Conservation (phyloP, 2,329 filamentous ascomycete species). For the Venturia aucupariae region DNA sequence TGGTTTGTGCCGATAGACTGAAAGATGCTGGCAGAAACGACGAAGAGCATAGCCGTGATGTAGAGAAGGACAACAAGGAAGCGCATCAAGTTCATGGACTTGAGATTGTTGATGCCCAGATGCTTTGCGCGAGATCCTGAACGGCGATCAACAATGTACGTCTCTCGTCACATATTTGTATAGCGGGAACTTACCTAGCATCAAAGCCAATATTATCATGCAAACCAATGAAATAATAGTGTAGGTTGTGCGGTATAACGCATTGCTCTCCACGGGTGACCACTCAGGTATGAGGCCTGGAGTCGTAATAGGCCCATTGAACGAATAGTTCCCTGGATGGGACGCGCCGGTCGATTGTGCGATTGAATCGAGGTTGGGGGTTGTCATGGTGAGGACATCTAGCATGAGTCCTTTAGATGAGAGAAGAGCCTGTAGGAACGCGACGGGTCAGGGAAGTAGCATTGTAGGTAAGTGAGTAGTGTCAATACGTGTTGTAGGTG, state of each 20-base stretch:
- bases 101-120: conserved; percentile 18
- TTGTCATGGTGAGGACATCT: not conserved
- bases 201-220: conserved; percentile 22
- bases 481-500: not conserved
- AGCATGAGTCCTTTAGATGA: not conserved
- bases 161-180: not conserved
- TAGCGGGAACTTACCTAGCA: conserved; percentile 19
- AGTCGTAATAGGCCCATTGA: not conserved
- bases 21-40: conserved; percentile 26
- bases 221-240: conserved; percentile 21
- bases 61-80: conserved; percentile 28
- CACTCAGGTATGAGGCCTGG: not conserved
- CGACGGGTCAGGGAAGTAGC: not conserved
- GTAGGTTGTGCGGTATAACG: conserved; percentile 15
- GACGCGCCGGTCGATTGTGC: not conserved
- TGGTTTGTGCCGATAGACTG: conserved; percentile 25
- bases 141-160: not conserved
- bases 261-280: not conserved
- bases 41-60: conserved; percentile 27
- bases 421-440: not conserved
- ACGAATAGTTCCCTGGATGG: not conserved
- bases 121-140: conserved; percentile 22
- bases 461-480: not conserved
- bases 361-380: not conserved
- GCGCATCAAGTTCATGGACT: conserved; percentile 24